These are phyloP conservation scores for Plantago rigida DNA, from an alignment of 305 asterid genomes.

Conservation along the genomic window DNA sequence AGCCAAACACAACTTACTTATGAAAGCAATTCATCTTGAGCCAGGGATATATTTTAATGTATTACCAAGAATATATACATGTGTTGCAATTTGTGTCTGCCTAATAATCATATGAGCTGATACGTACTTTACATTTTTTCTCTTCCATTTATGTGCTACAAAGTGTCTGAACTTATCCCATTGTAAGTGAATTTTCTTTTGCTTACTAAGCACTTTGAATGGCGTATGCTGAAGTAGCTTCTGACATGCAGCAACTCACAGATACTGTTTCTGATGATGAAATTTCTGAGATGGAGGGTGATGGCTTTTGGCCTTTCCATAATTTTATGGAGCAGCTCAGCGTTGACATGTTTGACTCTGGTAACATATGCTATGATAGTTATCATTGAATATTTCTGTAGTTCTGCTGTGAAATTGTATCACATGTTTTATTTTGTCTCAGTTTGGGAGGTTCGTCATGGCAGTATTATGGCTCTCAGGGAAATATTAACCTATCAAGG, in stretches of 20 bases:
- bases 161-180: conserved; percentile 14
- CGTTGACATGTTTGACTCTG: conserved; percentile 88
- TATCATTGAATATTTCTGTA: conserved; percentile 21
- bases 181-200: conserved; percentile 3
- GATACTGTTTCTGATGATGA: conserved; percentile 80
- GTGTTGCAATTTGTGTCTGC: too few species aligned
- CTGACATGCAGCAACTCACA: conserved; percentile 55
- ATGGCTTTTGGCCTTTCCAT: conserved; percentile 86
- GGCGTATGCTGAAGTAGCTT: conserved; percentile 33
- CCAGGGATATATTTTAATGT: too few species aligned
- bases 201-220: conserved; percentile 20
- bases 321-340: conserved; percentile 86
- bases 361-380: conserved; percentile 33
- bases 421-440: conserved; percentile 29
- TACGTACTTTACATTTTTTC: too few species aligned
- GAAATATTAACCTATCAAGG: conserved; percentile 95
- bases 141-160: neutral
- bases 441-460: conserved; percentile 99
- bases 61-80: too few species aligned
- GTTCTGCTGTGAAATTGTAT: conserved; percentile 21
- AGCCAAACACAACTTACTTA: too few species aligned
- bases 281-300: conserved; percentile 61
- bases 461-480: conserved; percentile 96
- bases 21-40: too few species aligned
- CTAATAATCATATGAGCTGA: too few species aligned